These are phyloP conservation scores for Cicer bijugum DNA, from an alignment of 306 rosid species.

Conservation along the genomic window DNA sequence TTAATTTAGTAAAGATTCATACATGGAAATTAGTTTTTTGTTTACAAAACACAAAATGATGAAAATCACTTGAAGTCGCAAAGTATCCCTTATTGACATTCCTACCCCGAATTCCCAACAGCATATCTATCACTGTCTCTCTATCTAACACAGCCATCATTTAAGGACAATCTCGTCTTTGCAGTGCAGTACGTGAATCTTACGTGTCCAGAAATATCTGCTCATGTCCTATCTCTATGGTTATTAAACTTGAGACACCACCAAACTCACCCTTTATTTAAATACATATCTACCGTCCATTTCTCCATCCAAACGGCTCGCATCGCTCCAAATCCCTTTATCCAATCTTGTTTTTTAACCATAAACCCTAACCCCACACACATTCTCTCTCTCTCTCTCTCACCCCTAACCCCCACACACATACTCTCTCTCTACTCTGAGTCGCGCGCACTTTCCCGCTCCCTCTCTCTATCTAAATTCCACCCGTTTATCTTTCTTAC, in stretches of 20 bases:
- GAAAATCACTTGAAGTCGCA: not conserved
- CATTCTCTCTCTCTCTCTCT: too few species aligned
- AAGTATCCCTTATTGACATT: not conserved
- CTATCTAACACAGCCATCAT: not conserved
- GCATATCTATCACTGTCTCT: not conserved
- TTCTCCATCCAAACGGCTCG: constrained; percentile 53
- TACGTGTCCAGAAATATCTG: constrained; percentile 41
- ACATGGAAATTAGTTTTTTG: too few species aligned
- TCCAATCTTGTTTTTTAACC: constrained; percentile 57
- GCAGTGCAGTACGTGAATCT: not conserved
- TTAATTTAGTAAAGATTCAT: too few species aligned
- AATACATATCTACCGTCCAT: constrained; percentile 44
- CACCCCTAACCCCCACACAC: too few species aligned
- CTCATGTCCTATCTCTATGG: not conserved
- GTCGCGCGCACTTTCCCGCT: not conserved
- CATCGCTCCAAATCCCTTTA: constrained; percentile 32
- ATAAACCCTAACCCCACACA: constrained; percentile 73
- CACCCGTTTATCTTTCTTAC: too few species aligned
- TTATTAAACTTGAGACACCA: constrained; percentile 34
- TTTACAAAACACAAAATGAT: too few species aligned
- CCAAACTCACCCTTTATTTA: not conserved
- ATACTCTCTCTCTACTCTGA: too few species aligned
- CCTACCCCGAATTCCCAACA: not conserved
- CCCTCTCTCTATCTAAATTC: not conserved
- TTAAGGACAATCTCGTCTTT: not conserved